Evolutionary conservation across 2,329 filamentous ascomycete species (phyloP).

Genomic region (Talaromyces funiculosus): DNA sequence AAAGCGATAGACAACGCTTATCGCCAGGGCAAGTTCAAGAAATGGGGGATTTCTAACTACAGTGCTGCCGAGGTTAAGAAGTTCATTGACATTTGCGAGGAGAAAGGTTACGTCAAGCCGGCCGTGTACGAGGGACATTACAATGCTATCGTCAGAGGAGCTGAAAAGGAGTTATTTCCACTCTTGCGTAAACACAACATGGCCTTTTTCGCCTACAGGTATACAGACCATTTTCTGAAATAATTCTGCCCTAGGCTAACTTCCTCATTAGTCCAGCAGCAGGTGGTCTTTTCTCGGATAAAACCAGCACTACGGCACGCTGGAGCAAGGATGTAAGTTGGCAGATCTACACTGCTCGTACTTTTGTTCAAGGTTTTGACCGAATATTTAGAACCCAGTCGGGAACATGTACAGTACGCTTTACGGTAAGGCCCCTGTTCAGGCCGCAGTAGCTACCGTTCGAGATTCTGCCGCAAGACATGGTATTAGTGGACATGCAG

Average conservation of each 20-base stretch:
- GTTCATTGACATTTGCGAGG: neutral
- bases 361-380: neutral
- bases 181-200: neutral
- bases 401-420: neutral
- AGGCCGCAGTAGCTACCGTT: neutral
- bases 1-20: slow-evolving; percentile 3
- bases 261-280: neutral
- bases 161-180: neutral
- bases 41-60: neutral
- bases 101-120: neutral
- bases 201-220: slow-evolving; percentile 7
- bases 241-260: neutral
- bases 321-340: neutral
- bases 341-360: neutral
- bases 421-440: neutral
- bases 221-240: neutral
- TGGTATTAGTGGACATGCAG: slow-evolving; percentile 3
- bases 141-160: neutral
- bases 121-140: slow-evolving; percentile 6
- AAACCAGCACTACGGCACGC: neutral
- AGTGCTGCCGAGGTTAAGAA: neutral
- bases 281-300: slow-evolving; percentile 1
- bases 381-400: neutral
- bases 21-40: neutral
- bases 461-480: neutral